Percentiles rank a stretch among this genome's conserved stretches.
phyloP scores from a whole-genome alignment of 768 basidiomycete species.

The Jaapia argillacea region DNA sequence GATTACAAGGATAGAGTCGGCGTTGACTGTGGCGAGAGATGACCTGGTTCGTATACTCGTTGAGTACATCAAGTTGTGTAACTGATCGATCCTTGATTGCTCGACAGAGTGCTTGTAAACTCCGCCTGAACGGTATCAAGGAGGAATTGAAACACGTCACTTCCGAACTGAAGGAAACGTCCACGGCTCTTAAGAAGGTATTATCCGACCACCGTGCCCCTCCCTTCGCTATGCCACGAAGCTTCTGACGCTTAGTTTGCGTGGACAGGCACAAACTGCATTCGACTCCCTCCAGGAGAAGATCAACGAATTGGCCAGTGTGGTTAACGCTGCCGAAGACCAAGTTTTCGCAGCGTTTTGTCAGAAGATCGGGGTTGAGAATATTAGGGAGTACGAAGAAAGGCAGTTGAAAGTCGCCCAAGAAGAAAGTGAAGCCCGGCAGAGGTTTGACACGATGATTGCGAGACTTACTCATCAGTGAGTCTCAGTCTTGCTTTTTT shows the following conservation, averaged over 20 bases:
- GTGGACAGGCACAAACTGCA: slow-evolving; percentile 40
- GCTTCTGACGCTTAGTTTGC: slow-evolving; percentile 25
- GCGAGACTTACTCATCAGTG: slow-evolving; percentile 81
- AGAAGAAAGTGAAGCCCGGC: slow-evolving; percentile 75
- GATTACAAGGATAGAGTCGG: slow-evolving; percentile 70
- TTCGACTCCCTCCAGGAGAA: slow-evolving; percentile 42
- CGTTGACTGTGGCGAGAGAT: slow-evolving; percentile 66
- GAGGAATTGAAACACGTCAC: slow-evolving; percentile 80
- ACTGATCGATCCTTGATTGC: slow-evolving; percentile 1
- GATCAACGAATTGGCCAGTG: slow-evolving; percentile 41
- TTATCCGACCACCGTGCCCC: background rate
- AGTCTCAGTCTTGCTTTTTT: slow-evolving; percentile 15
- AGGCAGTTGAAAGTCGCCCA: slow-evolving; percentile 82
- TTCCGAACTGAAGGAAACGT: slow-evolving; percentile 52
- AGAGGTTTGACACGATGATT: slow-evolving; percentile 81
- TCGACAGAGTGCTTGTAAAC: slow-evolving; percentile 60
- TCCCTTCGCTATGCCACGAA: background rate
- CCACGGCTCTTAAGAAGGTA: slow-evolving; percentile 69
- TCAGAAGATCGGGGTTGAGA: slow-evolving; percentile 59
- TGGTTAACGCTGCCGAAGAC: slow-evolving; percentile 74
- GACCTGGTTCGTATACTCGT: slow-evolving; percentile 56
- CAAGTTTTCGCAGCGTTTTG: slow-evolving; percentile 74
- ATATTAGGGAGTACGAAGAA: slow-evolving; percentile 91
- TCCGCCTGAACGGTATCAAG: slow-evolving; percentile 67
- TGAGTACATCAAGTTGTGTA: background rate